Percentiles rank a stretch among this genome's conserved stretches.
These are phyloP conservation scores for Paxillus rubicundulus DNA, from an alignment of 768 basidiomycete species.

Conservation along the genomic window DNA sequence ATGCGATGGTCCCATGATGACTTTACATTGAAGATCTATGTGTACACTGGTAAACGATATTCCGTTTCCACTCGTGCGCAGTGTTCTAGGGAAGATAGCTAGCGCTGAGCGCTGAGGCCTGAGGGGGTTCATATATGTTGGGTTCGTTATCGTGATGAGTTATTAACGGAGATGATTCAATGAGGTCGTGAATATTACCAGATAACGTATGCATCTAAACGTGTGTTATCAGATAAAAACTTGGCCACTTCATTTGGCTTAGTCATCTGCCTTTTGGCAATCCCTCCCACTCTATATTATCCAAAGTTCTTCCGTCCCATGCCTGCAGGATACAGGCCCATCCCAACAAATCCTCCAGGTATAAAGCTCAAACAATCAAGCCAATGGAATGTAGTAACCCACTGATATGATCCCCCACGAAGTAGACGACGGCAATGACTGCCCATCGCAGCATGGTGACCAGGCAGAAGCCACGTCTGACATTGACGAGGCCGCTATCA, in stretches of 20 bases:
- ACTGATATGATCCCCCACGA: conserved; percentile 1
- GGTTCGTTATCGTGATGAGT: too few relatives aligned
- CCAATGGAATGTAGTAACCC: neutral
- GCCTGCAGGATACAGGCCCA: conserved; percentile 13
- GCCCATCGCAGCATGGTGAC: neutral
- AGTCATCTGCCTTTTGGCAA: neutral
- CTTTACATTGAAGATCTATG: too few relatives aligned
- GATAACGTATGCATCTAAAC: neutral
- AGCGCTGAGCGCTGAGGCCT: too few relatives aligned
- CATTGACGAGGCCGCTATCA: neutral
- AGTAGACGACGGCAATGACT: conserved; percentile 3
- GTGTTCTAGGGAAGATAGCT: too few relatives aligned
- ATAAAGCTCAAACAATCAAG: neutral
- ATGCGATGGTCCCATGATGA: too few relatives aligned
- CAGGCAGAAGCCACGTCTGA: neutral
- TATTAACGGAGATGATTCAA: neutral
- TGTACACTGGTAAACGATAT: too few relatives aligned
- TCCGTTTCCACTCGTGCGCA: too few relatives aligned
- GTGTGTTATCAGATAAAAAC: conserved; percentile 13
- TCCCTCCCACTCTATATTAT: neutral
- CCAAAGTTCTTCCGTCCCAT: conserved; percentile 5
- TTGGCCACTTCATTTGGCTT: neutral
- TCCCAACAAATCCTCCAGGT: conserved; percentile 18
- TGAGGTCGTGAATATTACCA: neutral
- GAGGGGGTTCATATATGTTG: too few relatives aligned